Conservation (phyloP, 345 rosid genomes). For the Populus tremula region DNA sequence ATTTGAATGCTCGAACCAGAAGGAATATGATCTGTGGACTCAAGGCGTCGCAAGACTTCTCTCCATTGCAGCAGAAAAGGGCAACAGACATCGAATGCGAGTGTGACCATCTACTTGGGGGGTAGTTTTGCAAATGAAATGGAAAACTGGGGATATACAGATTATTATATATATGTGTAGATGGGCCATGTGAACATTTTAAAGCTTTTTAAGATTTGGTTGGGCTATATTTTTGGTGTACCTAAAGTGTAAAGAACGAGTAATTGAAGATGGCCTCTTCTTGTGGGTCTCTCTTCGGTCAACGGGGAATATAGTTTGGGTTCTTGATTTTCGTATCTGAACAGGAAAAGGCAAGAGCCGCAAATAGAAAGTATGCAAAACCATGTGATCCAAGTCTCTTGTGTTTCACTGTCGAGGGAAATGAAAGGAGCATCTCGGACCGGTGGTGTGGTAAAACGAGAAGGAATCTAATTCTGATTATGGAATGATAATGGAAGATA, state of each 20-base stretch:
- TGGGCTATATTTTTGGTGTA: slow-evolving; percentile 7
- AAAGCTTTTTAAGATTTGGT: background rate
- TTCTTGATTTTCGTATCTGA: background rate
- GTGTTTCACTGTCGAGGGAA: background rate
- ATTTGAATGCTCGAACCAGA: slow-evolving; percentile 76
- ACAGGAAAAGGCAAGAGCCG: background rate
- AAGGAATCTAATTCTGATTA: background rate
- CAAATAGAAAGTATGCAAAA: background rate
- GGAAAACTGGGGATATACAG: slow-evolving; percentile 5
- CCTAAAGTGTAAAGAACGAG: background rate
- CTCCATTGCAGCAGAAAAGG: slow-evolving; percentile 56
- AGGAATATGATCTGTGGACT: slow-evolving; percentile 86
- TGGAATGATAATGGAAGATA: slow-evolving; percentile 2
- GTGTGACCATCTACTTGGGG: background rate
- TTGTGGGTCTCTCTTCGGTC: background rate
- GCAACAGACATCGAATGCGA: slow-evolving; percentile 52
- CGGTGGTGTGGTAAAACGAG: slow-evolving; percentile 36
- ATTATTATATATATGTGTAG: background rate
- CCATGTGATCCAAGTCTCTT: slow-evolving; percentile 8
- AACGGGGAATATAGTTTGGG: background rate
- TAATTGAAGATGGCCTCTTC: background rate
- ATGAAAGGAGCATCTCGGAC: slow-evolving; percentile 18
- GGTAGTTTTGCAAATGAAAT: background rate
- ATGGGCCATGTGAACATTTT: slow-evolving; percentile 2
- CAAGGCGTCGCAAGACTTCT: slow-evolving; percentile 88